phyloP scores from a whole-genome alignment of 2,329 filamentous ascomycete species.

The Grosmannia clavigera region DNA sequence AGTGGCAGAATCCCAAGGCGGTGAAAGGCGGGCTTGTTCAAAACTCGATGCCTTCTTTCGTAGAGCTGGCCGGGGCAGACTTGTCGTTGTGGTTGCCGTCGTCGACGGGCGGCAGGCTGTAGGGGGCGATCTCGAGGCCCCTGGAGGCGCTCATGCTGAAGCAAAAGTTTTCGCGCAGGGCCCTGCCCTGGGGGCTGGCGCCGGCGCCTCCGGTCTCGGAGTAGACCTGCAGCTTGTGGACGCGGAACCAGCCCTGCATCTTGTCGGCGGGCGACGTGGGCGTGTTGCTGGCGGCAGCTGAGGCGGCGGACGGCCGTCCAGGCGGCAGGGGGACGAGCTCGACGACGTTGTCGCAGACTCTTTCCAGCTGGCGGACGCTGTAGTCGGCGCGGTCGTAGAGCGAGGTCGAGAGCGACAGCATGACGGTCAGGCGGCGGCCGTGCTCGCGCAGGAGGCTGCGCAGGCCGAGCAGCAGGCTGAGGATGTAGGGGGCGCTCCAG shows the following conservation, averaged over 20 bases:
- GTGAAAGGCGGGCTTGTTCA: slow-evolving; percentile 26
- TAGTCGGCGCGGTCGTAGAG: slow-evolving; percentile 67
- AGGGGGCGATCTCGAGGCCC: slow-evolving; percentile 77
- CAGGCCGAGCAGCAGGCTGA: slow-evolving; percentile 72
- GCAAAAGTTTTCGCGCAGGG: slow-evolving; percentile 71
- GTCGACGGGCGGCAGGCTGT: slow-evolving; percentile 76
- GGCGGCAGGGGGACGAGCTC: slow-evolving; percentile 67
- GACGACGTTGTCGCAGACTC: slow-evolving; percentile 60
- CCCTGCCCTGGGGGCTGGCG: slow-evolving; percentile 53
- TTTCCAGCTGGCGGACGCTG: slow-evolving; percentile 74
- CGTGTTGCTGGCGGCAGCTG: slow-evolving; percentile 15
- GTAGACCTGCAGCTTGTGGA: slow-evolving; percentile 72
- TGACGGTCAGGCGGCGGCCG: slow-evolving; percentile 50
- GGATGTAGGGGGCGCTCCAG: slow-evolving; percentile 56
- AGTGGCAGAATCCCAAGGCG: slow-evolving; percentile 5
- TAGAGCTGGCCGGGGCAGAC: slow-evolving; percentile 32
- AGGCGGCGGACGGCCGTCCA: slow-evolving; percentile 22
- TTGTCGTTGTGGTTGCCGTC: slow-evolving; percentile 44
- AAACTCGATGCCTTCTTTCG: slow-evolving; percentile 56
- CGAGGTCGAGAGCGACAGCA: slow-evolving; percentile 67
- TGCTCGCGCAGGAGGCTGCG: slow-evolving; percentile 62
- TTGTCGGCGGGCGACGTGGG: slow-evolving; percentile 46
- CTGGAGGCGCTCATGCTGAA: slow-evolving; percentile 74
- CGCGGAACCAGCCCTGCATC: slow-evolving; percentile 72
- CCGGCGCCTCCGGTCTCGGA: slow-evolving; percentile 80